Conservation (phyloP, 2,329 filamentous ascomycete species). For the Aureobasidium sp. region DNA sequence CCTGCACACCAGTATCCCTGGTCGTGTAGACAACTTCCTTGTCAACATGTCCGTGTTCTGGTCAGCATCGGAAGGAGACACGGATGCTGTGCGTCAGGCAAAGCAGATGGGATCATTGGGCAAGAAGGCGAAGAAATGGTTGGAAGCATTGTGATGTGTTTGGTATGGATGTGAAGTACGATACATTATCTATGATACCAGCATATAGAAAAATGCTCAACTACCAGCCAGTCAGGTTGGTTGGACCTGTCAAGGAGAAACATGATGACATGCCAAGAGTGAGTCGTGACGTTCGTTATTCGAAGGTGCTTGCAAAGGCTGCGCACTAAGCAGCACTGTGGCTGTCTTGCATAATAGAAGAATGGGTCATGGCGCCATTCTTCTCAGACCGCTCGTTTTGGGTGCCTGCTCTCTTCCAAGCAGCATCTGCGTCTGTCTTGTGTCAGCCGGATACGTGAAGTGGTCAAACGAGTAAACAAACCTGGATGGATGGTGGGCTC, state of each 20-base stretch:
- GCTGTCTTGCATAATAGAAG: neutral
- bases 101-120: neutral
- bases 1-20: neutral
- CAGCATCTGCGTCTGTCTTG: constrained; percentile 37
- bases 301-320: neutral
- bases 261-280: neutral
- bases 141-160: neutral
- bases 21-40: neutral
- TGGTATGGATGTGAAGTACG: neutral
- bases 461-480: neutral
- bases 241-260: neutral
- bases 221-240: too few relatives aligned
- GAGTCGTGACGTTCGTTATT: neutral
- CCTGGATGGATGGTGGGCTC: constrained; percentile 37
- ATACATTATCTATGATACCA: neutral
- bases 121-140: neutral
- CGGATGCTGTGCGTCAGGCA: neutral
- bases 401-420: constrained; percentile 30
- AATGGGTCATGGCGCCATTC: neutral
- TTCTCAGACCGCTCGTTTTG: neutral
- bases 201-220: neutral
- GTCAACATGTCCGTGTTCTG: neutral
- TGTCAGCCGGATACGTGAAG: neutral
- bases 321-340: neutral
- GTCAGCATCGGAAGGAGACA: neutral